A percentile compares a stretch with the other conserved stretches of the same genome.
Conservation (phyloP, 192 early-diverging fungal species). For the Coemansia erecta region DNA sequence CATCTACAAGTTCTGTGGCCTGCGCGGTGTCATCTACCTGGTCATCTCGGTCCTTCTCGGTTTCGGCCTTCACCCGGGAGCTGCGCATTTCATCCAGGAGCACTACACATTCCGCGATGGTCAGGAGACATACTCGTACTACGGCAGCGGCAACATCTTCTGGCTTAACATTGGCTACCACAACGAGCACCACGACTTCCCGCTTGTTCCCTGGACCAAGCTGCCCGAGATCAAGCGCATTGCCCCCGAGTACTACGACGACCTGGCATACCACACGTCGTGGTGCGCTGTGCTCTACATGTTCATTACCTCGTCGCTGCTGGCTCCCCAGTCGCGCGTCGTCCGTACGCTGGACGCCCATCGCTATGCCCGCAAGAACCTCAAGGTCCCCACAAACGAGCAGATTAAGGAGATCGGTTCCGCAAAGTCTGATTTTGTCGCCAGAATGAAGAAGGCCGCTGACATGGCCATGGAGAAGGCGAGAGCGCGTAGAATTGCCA, state of each 20-base stretch:
- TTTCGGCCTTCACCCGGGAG: slow-evolving; percentile 86
- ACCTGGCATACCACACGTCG: slow-evolving; percentile 76
- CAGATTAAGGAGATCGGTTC: slow-evolving; percentile 24
- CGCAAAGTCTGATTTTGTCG: slow-evolving; percentile 36
- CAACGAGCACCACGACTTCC: slow-evolving; percentile 99
- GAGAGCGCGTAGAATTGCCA: slow-evolving; percentile 26
- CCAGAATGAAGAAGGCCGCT: slow-evolving; percentile 38
- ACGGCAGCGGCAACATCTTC: slow-evolving; percentile 80
- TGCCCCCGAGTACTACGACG: slow-evolving; percentile 90
- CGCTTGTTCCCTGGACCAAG: slow-evolving; percentile 79
- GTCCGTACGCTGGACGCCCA: slow-evolving; percentile 70
- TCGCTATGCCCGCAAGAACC: slow-evolving; percentile 68
- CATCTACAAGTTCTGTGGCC: slow-evolving; percentile 59
- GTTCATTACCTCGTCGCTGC: slow-evolving; percentile 70
- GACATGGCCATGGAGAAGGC: slow-evolving; percentile 50
- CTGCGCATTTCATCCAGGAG: slow-evolving; percentile 96
- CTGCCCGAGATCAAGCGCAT: slow-evolving; percentile 76
- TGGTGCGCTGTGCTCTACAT: slow-evolving; percentile 83
- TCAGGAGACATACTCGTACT: slow-evolving; percentile 97
- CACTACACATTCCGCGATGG: slow-evolving; percentile 94
- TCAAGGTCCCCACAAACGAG: slow-evolving; percentile 41
- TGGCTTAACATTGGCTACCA: slow-evolving; percentile 97
- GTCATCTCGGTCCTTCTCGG: slow-evolving; percentile 73
- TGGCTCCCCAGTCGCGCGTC: slow-evolving; percentile 83
- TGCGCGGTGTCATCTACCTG: slow-evolving; percentile 66